These are phyloP conservation scores for Clonostachys solani DNA, from an alignment of 2,329 filamentous ascomycete species.

Conservation along the genomic window DNA sequence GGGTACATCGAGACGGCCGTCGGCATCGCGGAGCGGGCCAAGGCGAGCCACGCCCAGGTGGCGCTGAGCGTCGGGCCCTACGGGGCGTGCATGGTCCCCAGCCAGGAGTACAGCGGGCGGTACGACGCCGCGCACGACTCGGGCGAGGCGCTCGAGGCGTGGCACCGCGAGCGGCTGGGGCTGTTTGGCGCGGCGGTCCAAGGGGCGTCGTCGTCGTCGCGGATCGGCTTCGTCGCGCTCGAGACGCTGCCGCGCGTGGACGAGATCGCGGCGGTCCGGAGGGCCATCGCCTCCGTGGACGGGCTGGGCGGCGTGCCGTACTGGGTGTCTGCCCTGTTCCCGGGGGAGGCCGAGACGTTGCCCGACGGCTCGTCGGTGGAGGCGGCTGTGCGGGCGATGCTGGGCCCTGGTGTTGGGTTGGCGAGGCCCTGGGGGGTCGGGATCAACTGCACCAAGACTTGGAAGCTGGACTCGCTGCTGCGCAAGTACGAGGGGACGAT, in stretches of 20 bases:
- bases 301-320: slow-evolving; percentile 30
- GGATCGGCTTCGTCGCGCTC: slow-evolving; percentile 53
- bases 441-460: slow-evolving; percentile 66
- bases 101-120: slow-evolving; percentile 59
- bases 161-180: slow-evolving; percentile 51
- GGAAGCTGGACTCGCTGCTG: slow-evolving; percentile 53
- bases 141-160: slow-evolving; percentile 39
- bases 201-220: slow-evolving; percentile 26
- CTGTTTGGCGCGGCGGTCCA: slow-evolving; percentile 32
- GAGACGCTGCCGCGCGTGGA: slow-evolving; percentile 63
- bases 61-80: slow-evolving; percentile 63
- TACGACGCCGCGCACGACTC: slow-evolving; percentile 48
- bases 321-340: slow-evolving; percentile 63
- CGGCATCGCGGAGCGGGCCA: slow-evolving; percentile 26
- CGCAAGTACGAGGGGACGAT: slow-evolving; percentile 48
- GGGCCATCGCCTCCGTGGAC: slow-evolving; percentile 24
- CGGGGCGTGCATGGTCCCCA: slow-evolving; percentile 61
- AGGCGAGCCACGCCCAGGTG: slow-evolving; percentile 16
- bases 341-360: slow-evolving; percentile 43
- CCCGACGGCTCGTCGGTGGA: slow-evolving; percentile 49
- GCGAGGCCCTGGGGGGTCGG: slow-evolving; percentile 55
- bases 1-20: slow-evolving; percentile 38
- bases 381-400: slow-evolving; percentile 27
- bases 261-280: slow-evolving; percentile 55
- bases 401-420: slow-evolving; percentile 13